Percentiles rank a stretch among this genome's conserved stretches.
Conservation (phyloP, 495 filamentous ascomycete genomes). For the Pyrenula aspistea region DNA sequence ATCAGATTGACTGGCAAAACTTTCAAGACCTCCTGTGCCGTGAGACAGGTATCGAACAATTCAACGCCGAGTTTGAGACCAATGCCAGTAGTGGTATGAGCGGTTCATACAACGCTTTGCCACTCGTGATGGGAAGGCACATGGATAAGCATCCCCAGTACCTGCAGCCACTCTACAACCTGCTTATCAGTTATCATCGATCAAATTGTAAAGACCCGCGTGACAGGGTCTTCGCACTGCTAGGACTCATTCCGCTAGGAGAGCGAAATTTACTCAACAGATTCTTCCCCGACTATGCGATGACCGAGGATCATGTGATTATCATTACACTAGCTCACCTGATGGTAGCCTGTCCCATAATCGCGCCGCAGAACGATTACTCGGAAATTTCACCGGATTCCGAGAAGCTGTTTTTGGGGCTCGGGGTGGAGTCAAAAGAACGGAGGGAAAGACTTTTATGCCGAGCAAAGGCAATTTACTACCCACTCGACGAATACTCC, state of each 20-base stretch:
- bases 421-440: slow-evolving; percentile 7
- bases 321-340: slow-evolving; percentile 12
- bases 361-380: neutral
- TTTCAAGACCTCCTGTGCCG: slow-evolving; percentile 13
- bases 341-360: neutral
- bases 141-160: neutral
- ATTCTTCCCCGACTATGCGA: slow-evolving; percentile 10
- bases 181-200: slow-evolving; percentile 6
- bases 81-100: neutral
- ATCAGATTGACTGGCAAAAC: slow-evolving; percentile 1
- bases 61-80: neutral
- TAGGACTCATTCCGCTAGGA: slow-evolving; percentile 7
- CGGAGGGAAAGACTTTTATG: slow-evolving; percentile 5
- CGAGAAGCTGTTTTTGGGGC: slow-evolving; percentile 9
- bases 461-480: slow-evolving; percentile 2
- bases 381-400: slow-evolving; percentile 3
- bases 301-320: slow-evolving; percentile 7
- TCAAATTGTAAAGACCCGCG: slow-evolving; percentile 13
- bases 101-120: neutral
- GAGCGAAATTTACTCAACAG: slow-evolving; percentile 5
- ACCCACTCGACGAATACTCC: neutral
- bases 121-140: slow-evolving; percentile 1
- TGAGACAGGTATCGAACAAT: slow-evolving; percentile 1
- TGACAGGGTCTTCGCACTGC: slow-evolving; percentile 13
- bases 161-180: slow-evolving; percentile 9